Evolutionary conservation across 345 rosid species (phyloP).

Genomic region (Brassica juncea): DNA sequence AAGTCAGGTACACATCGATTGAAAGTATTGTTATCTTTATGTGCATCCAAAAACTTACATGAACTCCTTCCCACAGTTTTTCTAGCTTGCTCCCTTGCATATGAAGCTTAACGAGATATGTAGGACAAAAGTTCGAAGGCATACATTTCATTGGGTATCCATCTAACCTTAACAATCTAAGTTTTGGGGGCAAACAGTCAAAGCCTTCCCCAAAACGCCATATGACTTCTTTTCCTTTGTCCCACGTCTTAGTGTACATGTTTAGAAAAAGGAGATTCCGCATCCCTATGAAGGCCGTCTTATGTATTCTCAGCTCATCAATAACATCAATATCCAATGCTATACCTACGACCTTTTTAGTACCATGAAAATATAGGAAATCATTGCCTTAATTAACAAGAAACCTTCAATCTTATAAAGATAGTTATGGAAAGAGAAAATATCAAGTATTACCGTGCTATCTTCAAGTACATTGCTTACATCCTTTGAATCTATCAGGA

Average conservation of each 20-base stretch:
- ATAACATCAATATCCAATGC: neutral
- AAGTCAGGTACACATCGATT: too few relatives aligned
- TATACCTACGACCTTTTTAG: slow-evolving; percentile 18
- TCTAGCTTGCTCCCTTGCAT: too few relatives aligned
- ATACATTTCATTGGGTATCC: slow-evolving; percentile 16
- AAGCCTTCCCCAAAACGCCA: neutral
- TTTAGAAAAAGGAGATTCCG: slow-evolving; percentile 18
- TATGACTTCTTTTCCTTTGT: too few relatives aligned
- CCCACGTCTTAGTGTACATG: neutral
- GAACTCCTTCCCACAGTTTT: too few relatives aligned
- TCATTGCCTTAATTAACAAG: neutral
- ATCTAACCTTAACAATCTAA: slow-evolving; percentile 7
- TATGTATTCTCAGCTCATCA: neutral
- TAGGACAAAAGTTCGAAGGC: neutral
- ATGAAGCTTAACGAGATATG: too few relatives aligned
- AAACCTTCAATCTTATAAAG: too few relatives aligned
- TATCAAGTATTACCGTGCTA: neutral
- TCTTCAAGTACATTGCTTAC: neutral
- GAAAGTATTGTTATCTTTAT: too few relatives aligned
- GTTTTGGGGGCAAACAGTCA: neutral
- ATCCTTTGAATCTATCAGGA: neutral
- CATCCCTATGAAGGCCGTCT: slow-evolving; percentile 18
- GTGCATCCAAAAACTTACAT: too few relatives aligned
- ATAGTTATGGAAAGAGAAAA: neutral
- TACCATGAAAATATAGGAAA: neutral